Percentiles rank a stretch among this genome's conserved stretches.
phyloP scores from a whole-genome alignment of 2,329 filamentous ascomycete genomes.

The Talaromyces marneffei region DNA sequence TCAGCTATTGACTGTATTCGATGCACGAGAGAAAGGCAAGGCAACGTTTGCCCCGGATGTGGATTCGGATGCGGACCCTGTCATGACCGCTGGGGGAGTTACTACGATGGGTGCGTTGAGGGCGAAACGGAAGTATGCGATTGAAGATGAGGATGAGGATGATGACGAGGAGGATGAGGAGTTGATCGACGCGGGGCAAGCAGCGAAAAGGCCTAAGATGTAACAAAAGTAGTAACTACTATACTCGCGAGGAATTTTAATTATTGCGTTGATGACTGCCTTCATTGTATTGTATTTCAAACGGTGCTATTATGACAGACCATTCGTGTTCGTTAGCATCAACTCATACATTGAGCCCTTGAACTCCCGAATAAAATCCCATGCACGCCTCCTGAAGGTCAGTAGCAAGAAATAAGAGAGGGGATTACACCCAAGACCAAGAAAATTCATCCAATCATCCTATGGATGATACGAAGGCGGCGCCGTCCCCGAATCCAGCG shows the following conservation, averaged over 20 bases:
- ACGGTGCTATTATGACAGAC: neutral
- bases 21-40: conserved; percentile 24
- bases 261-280: neutral
- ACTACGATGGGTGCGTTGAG: conserved; percentile 15
- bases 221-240: conserved; percentile 10
- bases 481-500: conserved; percentile 18
- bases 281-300: neutral
- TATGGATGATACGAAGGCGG: conserved; percentile 20
- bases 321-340: neutral
- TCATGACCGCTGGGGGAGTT: conserved; percentile 15
- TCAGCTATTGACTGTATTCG: conserved; percentile 44
- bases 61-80: conserved; percentile 13
- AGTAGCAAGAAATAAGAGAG: neutral
- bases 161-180: conserved; percentile 20
- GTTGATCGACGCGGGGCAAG: conserved; percentile 17
- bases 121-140: conserved; percentile 28
- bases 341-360: neutral
- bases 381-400: neutral
- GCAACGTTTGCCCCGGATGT: conserved; percentile 19
- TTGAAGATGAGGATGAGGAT: conserved; percentile 23
- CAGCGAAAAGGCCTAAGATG: conserved; percentile 30
- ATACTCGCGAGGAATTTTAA: neutral
- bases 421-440: too few species aligned
- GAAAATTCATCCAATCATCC: neutral
- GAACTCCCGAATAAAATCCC: neutral